Base-by-base conservation (phyloP, 345 rosid species). In the Eucalyptus melliodora region DNA sequence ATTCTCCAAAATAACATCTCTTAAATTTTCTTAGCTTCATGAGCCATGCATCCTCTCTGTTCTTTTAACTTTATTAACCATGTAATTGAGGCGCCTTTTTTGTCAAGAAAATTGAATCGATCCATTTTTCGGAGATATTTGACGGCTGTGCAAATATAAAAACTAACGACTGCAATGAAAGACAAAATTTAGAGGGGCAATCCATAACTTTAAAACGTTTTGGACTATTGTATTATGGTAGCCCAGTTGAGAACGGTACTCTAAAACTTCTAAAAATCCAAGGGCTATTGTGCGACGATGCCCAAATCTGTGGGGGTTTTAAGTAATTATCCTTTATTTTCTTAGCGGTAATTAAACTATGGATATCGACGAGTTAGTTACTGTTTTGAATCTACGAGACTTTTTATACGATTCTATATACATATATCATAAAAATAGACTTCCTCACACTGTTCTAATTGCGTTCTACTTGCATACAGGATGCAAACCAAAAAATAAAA, bases 191-290 rank as follows among this genome's bases (percentile, higher is more conserved):
- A 30, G 69, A 13, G 69, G 24, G 34, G n/a, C 0, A 62, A 62
- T 62, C 34, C 1, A 0, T 30, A 14, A 30, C 17, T 62, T 62
- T 30, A 62, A 0, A 30, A 30, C n/a, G 69, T 62, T 62, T 2
- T 14, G 69, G 69, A 15, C n/a, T 27, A 30, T 30, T 62, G 69
- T 30, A 62, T 62, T 62, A 14, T 62, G 69, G 69, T 30, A 1
- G 34, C 34, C 16, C 16, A 30, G 17, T n/a, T 30, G 34, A 62
- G 69, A n/a, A 62, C 17, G 17, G 34, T 30, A 62, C 16, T 62
- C 0, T 30, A 30, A 30, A 62, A 62, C 34, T 62, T 27, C 0
- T 27, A 6, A 62, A 62, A 62, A 62, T 62, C 8, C 69, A 27
- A 0, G 34, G 16, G 9, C 34, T 27, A 62, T 62, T 62, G 9